phyloP scores from a whole-genome alignment of 192 early-diverging fungal genomes.

The Martensiomyces pterosporus region DNA sequence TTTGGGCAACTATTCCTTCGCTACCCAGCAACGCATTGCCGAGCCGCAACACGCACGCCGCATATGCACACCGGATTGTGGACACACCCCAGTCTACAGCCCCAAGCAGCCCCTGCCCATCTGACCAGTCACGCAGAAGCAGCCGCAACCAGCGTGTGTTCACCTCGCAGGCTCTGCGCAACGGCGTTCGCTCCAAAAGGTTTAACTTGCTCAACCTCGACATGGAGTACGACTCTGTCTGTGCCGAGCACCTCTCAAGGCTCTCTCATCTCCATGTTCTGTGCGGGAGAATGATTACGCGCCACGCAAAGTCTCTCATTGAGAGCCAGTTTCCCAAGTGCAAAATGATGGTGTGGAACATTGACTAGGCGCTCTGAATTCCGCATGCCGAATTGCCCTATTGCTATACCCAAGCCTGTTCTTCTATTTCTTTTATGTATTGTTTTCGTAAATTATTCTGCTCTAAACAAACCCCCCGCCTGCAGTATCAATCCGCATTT shows the following conservation, averaged over 20 bases:
- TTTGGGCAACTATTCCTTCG: slow-evolving; percentile 43
- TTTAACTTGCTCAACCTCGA: slow-evolving; percentile 50
- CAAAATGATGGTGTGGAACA: slow-evolving; percentile 52
- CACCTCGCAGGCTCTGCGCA: slow-evolving; percentile 38
- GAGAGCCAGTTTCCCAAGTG: slow-evolving; percentile 49
- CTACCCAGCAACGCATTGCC: slow-evolving; percentile 27
- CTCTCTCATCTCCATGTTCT: slow-evolving; percentile 39
- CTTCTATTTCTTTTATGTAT: background rate
- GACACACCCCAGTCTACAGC: slow-evolving; percentile 25
- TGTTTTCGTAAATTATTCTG: background rate
- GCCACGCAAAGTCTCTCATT: slow-evolving; percentile 46
- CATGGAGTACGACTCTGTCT: slow-evolving; percentile 49
- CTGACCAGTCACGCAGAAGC: slow-evolving; percentile 7
- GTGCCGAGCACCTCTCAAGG: slow-evolving; percentile 38
- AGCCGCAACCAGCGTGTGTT: slow-evolving; percentile 25
- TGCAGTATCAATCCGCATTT: background rate
- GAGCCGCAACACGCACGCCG: slow-evolving; percentile 1
- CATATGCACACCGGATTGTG: background rate
- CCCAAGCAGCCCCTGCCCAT: slow-evolving; percentile 28
- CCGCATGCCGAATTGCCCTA: background rate
- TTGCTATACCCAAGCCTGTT: background rate
- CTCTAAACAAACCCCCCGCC: background rate
- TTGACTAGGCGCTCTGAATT: slow-evolving; percentile 10
- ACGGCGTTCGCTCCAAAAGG: slow-evolving; percentile 38
- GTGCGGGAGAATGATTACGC: slow-evolving; percentile 45